Evolutionary conservation across 768 basidiomycete genomes (phyloP), one percentile per base, ranked within the genome.

Genomic region (Chalciporus sphaerocephalus): DNA sequence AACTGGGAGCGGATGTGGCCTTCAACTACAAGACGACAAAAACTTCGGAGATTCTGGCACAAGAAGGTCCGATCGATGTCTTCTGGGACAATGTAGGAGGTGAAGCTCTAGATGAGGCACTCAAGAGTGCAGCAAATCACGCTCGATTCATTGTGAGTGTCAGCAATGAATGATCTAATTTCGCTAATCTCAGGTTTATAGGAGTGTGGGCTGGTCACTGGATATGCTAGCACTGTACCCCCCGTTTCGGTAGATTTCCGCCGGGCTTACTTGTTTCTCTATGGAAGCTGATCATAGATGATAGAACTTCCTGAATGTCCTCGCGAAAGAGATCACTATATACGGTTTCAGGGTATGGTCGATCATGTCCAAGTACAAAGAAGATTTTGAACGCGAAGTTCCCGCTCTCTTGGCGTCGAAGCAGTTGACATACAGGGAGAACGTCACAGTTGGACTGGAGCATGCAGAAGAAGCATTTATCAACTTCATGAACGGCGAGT

Each of bases 21-120:
- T 87, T 86, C 69, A 86, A 88, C 61, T 87, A 85, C 66, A 85
- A 89, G 71, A 85, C 74, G 0, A 68, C 69, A 1, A 66, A 68
- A 38, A 79, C 76, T 0, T 55, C 54, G 1, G 76, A 81, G 10
- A 67, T 83, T 3, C 64, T 90, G 30, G 57, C 59, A 48, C 72
- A 71, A 46, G 73, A 86, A 52, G 83, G 83, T 2, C 78, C 75
- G 0, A 71, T 84, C 36, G 69, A 82, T 54, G 62, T 81, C 2
- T 54, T 55, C 23, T 60, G 55, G 58, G 78, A 81, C 49, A 74
- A 78, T 34, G 81, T 83, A 10, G 81, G 80, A 9, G 81, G 82
- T 2, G 73, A 78, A 42, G 74, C 69, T 0, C 66, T 85, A 5
- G 82, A 85, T 7, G 69, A 72, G 13, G 82, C 79, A 1, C 57